These are phyloP conservation scores for Stephania cephalantha DNA, from an alignment of 164 flowering plant genomes.

Conservation along the genomic window DNA sequence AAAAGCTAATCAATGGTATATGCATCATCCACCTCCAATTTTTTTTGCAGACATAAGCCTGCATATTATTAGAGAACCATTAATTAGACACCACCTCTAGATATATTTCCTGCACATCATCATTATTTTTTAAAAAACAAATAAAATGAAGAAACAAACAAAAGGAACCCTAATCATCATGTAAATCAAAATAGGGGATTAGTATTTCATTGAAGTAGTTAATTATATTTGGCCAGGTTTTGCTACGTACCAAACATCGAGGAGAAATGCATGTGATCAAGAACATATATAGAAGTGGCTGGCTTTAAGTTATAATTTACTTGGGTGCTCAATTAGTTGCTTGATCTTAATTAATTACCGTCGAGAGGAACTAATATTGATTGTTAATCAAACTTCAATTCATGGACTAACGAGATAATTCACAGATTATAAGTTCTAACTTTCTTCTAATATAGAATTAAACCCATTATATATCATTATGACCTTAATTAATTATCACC, in stretches of 20 bases:
- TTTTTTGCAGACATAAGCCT: too few species aligned
- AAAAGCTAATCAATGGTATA: too few species aligned
- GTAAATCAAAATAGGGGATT: neutral
- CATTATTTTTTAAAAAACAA: too few species aligned
- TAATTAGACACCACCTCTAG: too few species aligned
- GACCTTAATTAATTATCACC: neutral
- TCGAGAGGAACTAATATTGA: neutral
- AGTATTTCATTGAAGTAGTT: neutral
- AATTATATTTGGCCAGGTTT: neutral
- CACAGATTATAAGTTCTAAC: neutral
- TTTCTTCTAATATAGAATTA: neutral
- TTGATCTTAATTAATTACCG: neutral
- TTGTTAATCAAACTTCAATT: neutral
- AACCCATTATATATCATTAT: neutral
- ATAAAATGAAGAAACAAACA: too few species aligned
- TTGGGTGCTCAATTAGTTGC: neutral
- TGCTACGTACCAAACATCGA: neutral
- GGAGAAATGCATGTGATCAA: neutral
- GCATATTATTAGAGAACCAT: too few species aligned
- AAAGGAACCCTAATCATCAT: constrained; percentile 1
- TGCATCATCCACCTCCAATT: too few species aligned
- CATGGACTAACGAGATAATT: neutral
- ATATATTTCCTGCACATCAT: too few species aligned
- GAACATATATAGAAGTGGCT: neutral
- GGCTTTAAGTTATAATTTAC: neutral